Evolutionary conservation across 1,139 yeast genomes (phyloP), one percentile per base, ranked within the genome.

Genomic region (Geotrichum aggregatum): DNA sequence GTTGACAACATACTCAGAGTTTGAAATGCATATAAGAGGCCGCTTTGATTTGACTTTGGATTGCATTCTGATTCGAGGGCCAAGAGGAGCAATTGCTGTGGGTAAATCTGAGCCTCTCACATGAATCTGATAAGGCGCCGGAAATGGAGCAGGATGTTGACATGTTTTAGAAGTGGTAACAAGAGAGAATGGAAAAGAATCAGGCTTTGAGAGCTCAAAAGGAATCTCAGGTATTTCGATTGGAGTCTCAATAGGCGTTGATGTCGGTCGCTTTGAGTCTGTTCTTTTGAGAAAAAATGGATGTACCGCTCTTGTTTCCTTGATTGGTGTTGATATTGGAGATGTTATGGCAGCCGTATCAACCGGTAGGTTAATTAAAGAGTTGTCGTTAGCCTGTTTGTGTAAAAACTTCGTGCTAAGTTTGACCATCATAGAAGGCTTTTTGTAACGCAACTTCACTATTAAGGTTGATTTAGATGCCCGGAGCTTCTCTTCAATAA

Each of bases 201-300:
- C n/a, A n/a, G n/a, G n/a, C n/a, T n/a, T n/a, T n/a, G n/a, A n/a
- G n/a, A n/a, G n/a, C n/a, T n/a, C n/a, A n/a, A n/a, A n/a, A n/a
- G n/a, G n/a, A n/a, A n/a, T n/a, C n/a, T n/a, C n/a, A n/a, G n/a
- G n/a, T n/a, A 24, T 24, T 5, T 24, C 28, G 8, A 24, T 24
- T 24, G 8, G 7, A 24, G 28, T 24, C 28, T 24, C 28, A 24
- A 8, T 8, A 24, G 28, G 8, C 28, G 5, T 8, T 5, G 28
- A 5, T 5, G 8, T 5, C 8, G 8, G 8, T 24, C 18, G 8
- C 21, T 14, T 41, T 41, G 2, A 35, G 35, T 44, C 49, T 13
- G 35, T 19, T 26, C 54, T 51, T 24, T 57, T 56, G 6, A 56
- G 49, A 39, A 61, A 61, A 53, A 61, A 61, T 6, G 64, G 63